Evolutionary conservation across 129 eudicot species (phyloP).

Genomic region (Glebionis coronaria): DNA sequence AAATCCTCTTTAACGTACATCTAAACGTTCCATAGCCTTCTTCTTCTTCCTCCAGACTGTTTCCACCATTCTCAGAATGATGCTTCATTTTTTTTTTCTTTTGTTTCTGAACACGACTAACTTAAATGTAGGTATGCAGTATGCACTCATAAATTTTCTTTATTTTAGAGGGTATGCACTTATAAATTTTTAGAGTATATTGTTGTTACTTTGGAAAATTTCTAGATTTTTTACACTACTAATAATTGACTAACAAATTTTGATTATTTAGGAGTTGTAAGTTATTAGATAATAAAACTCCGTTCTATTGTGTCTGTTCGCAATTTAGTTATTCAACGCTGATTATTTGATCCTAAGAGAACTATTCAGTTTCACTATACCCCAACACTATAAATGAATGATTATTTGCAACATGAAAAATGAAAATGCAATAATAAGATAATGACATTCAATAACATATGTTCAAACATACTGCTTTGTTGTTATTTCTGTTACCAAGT

Average conservation of each 20-base stretch:
- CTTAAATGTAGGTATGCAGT: no score
- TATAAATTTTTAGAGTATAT: no score
- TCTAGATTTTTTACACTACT: no score
- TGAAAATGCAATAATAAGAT: not conserved
- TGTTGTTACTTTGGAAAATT: no score
- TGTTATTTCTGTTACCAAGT: conserved; percentile 4
- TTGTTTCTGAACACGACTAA: no score
- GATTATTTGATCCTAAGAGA: not conserved
- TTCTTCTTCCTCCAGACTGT: no score
- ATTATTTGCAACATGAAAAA: not conserved
- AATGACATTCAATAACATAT: not conserved
- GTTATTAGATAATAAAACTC: not conserved
- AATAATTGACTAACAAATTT: not conserved
- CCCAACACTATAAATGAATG: not conserved
- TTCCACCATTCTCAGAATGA: no score
- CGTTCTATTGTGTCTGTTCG: not conserved
- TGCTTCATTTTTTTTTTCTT: no score
- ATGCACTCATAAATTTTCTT: no score
- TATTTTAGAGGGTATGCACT: no score
- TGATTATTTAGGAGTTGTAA: not conserved
- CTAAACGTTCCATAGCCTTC: no score
- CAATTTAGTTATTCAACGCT: not conserved
- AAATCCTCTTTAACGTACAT: no score
- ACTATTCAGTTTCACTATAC: not conserved
- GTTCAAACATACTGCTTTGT: not conserved